phyloP scores from a whole-genome alignment of 2,329 filamentous ascomycete species.

The Penicillium sp. region DNA sequence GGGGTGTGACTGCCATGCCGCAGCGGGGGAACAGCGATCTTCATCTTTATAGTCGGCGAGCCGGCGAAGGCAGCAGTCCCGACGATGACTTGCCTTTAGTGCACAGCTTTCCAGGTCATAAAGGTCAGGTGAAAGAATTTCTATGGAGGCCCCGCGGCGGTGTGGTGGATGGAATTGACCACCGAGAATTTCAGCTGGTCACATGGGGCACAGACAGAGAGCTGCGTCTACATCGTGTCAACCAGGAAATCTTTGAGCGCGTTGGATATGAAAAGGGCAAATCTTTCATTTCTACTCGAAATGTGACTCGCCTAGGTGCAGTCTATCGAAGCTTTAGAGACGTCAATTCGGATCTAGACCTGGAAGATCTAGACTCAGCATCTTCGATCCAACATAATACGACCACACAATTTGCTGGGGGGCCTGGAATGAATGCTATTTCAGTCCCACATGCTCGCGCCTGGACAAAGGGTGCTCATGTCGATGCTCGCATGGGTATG shows the following conservation, averaged over 20 bases:
- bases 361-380: constrained; percentile 52
- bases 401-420: constrained; percentile 24
- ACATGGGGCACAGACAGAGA: constrained; percentile 89
- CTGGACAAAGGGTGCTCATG: constrained; percentile 47
- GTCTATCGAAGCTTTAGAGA: constrained; percentile 82
- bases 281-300: constrained; percentile 63
- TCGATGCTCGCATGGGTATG: constrained; percentile 50
- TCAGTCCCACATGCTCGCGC: constrained; percentile 54
- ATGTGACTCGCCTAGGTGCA: constrained; percentile 79
- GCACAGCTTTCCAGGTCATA: constrained; percentile 56
- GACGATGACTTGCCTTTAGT: constrained; percentile 44
- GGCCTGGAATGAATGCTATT: constrained; percentile 50
- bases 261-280: constrained; percentile 74
- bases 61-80: constrained; percentile 39
- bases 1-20: constrained; percentile 84
- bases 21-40: constrained; percentile 83
- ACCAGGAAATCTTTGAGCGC: constrained; percentile 62
- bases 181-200: constrained; percentile 88
- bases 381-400: constrained; percentile 29
- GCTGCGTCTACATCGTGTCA: constrained; percentile 73
- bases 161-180: constrained; percentile 68
- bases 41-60: constrained; percentile 74
- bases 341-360: constrained; percentile 59
- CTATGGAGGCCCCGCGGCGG: constrained; percentile 79
- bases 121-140: constrained; percentile 80